Conservation (phyloP, 345 rosid genomes). For the Trapa bicornis region DNA sequence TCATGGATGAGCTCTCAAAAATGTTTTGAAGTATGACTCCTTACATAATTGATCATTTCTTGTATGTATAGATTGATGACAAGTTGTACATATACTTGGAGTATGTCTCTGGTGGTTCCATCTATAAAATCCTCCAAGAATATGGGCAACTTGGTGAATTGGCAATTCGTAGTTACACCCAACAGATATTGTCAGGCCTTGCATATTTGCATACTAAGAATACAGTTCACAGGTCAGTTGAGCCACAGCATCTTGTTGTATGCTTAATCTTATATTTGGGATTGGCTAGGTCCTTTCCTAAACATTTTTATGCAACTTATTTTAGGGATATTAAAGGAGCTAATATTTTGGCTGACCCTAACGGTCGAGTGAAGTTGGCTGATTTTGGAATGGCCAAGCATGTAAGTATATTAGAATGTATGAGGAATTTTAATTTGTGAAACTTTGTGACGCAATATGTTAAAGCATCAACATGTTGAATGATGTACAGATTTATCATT, state of each 20-base stretch:
- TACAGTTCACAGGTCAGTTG: constrained; percentile 54
- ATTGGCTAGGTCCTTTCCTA: not conserved
- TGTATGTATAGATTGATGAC: constrained; percentile 40
- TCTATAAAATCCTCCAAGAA: constrained; percentile 66
- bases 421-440: not conserved
- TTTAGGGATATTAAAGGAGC: constrained; percentile 78
- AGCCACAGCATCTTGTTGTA: not conserved
- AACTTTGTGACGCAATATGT: not conserved
- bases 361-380: constrained; percentile 63
- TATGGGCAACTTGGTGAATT: constrained; percentile 55
- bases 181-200: constrained; percentile 67
- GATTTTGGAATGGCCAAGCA: constrained; percentile 91
- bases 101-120: constrained; percentile 76
- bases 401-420: constrained; percentile 25
- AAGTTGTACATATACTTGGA: constrained; percentile 60
- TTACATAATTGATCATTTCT: not conserved
- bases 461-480: constrained; percentile 2
- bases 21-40: not conserved
- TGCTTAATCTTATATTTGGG: not conserved
- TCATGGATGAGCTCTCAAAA: not conserved
- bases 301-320: constrained; percentile 3
- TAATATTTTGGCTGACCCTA: constrained; percentile 63
- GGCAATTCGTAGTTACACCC: constrained; percentile 62
- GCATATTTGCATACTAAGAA: constrained; percentile 54
- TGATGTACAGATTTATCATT: not conserved